Percentiles rank a stretch among this genome's conserved stretches.
Conservation (phyloP, 2,329 filamentous ascomycete genomes). For the Coniochaeta sp. region DNA sequence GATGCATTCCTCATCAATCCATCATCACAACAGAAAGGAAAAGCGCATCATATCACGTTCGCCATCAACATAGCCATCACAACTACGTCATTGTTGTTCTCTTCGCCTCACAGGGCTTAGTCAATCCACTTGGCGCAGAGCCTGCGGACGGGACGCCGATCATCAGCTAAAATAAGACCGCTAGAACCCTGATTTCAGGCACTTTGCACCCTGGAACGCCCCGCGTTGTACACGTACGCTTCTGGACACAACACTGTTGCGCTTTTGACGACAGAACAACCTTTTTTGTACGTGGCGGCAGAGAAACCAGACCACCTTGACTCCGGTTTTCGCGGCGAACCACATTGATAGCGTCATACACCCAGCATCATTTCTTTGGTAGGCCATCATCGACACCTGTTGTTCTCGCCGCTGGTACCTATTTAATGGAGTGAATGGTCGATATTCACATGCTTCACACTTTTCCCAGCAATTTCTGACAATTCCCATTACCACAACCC, state of each 20-base stretch:
- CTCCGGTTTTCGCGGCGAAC: not conserved
- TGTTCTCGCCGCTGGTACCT: too few species aligned
- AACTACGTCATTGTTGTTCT: not conserved
- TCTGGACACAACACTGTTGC: too few species aligned
- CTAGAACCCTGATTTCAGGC: not conserved
- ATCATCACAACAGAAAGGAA: too few species aligned
- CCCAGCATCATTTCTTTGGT: not conserved
- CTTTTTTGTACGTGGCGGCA: too few species aligned
- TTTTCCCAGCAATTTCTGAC: too few species aligned
- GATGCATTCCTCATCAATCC: too few species aligned
- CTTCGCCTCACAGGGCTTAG: not conserved
- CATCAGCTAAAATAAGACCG: not conserved
- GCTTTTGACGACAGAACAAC: too few species aligned
- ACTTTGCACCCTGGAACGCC: too few species aligned
- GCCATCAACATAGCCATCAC: not conserved
- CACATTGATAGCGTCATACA: not conserved
- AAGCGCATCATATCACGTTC: not conserved
- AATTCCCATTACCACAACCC: too few species aligned
- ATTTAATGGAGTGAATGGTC: not conserved
- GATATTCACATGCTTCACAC: not conserved
- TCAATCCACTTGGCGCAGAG: not conserved
- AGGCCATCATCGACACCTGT: not conserved
- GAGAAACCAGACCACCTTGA: too few species aligned
- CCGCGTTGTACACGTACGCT: too few species aligned
- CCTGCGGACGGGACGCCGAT: not conserved